A percentile compares a stretch with the other conserved stretches of the same genome.
Evolutionary conservation across 2,329 filamentous ascomycete species (phyloP).

Genomic region (Epicoccum nigrum): DNA sequence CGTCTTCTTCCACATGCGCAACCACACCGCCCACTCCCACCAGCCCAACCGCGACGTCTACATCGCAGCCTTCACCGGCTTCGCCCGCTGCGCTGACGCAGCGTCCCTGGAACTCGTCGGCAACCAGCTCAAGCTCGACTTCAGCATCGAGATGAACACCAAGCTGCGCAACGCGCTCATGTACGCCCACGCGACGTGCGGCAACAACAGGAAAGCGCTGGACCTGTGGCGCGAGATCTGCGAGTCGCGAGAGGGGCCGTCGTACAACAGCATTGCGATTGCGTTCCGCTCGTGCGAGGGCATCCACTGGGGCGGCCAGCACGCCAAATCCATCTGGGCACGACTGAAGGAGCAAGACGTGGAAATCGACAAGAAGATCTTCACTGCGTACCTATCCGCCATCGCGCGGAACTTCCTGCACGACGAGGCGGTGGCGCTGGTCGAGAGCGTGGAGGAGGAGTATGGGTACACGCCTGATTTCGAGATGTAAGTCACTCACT

Average conservation of each 20-base stretch:
- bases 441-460: conserved; percentile 70
- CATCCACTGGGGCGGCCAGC: conserved; percentile 52
- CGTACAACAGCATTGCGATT: conserved; percentile 78
- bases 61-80: conserved; percentile 75
- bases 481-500: conserved; percentile 66
- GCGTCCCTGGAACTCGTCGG: conserved; percentile 77
- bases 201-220: conserved; percentile 69
- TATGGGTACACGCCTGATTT: conserved; percentile 71
- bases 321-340: conserved; percentile 67
- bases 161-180: conserved; percentile 83
- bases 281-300: conserved; percentile 81
- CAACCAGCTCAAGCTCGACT: conserved; percentile 94
- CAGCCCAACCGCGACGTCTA: conserved; percentile 79
- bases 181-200: conserved; percentile 78
- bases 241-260: conserved; percentile 83
- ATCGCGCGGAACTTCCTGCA: conserved; percentile 75
- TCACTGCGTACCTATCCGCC: conserved; percentile 77
- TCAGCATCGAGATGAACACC: conserved; percentile 77
- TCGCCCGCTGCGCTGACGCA: conserved; percentile 65
- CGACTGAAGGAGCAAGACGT: conserved; percentile 77
- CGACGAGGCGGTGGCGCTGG: conserved; percentile 68
- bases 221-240: conserved; percentile 85
- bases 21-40: conserved; percentile 66
- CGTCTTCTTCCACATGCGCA: conserved; percentile 94
- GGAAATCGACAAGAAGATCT: conserved; percentile 74